Evolutionary conservation across 2,329 filamentous ascomycete species (phyloP), one percentile per base, ranked within the genome.

Genomic region (Thielaviopsis cerberus): DNA sequence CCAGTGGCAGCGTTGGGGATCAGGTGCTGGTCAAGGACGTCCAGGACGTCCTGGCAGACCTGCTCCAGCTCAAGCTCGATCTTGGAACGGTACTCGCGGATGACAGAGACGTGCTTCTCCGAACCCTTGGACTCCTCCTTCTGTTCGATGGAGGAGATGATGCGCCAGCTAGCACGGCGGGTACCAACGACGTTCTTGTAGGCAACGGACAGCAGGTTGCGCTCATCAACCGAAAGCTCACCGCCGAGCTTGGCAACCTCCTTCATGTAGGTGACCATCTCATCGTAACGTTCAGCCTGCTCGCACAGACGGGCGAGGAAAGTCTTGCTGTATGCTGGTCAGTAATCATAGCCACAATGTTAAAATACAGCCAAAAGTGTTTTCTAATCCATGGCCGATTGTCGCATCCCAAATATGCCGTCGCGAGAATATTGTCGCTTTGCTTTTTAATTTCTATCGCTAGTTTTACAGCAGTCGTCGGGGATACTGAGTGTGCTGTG

Each of bases 231-330:
- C 64, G 83, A 85, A 69, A 91, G 84, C 75, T 90, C 86, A 68
- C 80, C 79, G 66, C 79, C 81, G 66, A 84, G 73, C 78, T 95
- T 94, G 75, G 91, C 91, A 69, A 97, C 91, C 85, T 96, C 89
- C 88, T 97, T 97, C 92, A 97, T 97, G 80, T 91, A 96, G 71
- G 84, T 89, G 68, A 97, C 91, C 91, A 97, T 97, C 78, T 97
- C 92, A 91, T 98, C 91, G 78, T 98, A 98, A 72, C 91, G 91
- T 82, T 97, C 92, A 73, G 92, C 92, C 84, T 98, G 92, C 87
- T 97, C 92, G 81, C 92, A 97, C 73, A 98, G 89, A 79, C 92
- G 85, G 75, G 92, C 92, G 74, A 97, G 88, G 82, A 97, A 97
- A 72, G 92, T 97, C 85, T 97, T 97, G 86, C 89, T 95, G 73